Base-by-base conservation (phyloP, 345 rosid species). In the Citrus sp. region DNA sequence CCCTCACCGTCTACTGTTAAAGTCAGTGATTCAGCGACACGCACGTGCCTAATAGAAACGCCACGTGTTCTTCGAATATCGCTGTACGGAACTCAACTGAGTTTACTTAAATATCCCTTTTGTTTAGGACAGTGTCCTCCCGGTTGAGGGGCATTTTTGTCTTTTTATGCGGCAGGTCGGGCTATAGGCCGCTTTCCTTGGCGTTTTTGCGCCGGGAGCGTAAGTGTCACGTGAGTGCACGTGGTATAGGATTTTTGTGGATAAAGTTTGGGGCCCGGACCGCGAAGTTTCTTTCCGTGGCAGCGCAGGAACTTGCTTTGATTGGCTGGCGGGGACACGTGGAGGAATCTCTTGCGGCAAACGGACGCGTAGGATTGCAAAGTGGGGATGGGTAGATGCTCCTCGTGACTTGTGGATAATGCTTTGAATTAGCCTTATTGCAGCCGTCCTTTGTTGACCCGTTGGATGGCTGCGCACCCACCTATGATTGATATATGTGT, bases 221-320 rank as follows among this genome's bases (percentile, higher is more conserved):
- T 32, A 34, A 9, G 56, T 54, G 24, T 72, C 85, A 78, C 78
- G 79, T 80, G 86, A 32, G 9, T 10, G 61, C 84, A 80, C 86
- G 84, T 77, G 82, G 58, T 5, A 3, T 25, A 62, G 49, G 4
- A 16, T 9, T 58, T 5, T 46, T 46, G 51, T n/a, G 80, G 81
- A 71, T 81, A 71, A 84, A 67, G 69, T 16, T 56, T 59, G 84
- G 87, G 87, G 22, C 68, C 85, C 72, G 22, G 59, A 61, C 79
- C 82, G 37, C 16, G 86, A 85, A 80, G 56, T 61, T 82, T 82
- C 82, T 46, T 70, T 42, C 21, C 19, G 37, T 21, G 6, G 16
- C 49, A 13, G 25, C 55, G 51, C 35, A n/a, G 72, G 65, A 78
- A 77, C 22, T 73, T 1, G 76, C 13, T 3, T 64, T 8, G 81